Evolutionary conservation across 2,329 filamentous ascomycete species (phyloP).

Genomic region (Trichoderma sp.): DNA sequence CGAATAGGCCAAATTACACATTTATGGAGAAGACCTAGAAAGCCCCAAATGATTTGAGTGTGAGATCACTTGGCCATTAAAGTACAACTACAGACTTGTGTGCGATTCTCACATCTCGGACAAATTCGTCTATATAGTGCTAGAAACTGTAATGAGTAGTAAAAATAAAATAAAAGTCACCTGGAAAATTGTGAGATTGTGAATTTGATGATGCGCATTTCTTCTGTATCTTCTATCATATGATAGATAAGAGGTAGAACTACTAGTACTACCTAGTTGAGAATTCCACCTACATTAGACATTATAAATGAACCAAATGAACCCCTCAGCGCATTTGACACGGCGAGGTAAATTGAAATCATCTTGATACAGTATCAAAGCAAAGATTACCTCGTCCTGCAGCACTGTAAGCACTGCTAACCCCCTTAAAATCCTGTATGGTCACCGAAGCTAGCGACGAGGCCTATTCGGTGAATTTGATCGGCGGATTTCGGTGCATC

Average conservation of each 20-base stretch:
- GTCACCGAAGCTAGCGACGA: neutral
- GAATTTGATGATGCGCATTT: neutral
- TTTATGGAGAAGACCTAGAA: neutral
- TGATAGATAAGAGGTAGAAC: constrained; percentile 58
- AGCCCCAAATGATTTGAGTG: too few species aligned
- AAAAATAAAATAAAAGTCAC: accelerated
- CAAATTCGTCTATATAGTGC: too few species aligned
- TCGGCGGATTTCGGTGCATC: constrained; percentile 11
- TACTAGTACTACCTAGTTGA: neutral
- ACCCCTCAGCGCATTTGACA: neutral
- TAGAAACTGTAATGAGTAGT: neutral
- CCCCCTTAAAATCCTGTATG: neutral
- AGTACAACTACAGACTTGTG: too few species aligned
- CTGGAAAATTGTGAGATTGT: neutral
- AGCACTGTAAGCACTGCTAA: too few species aligned
- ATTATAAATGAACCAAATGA: neutral
- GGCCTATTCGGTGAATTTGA: constrained; percentile 3
- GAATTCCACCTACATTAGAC: neutral
- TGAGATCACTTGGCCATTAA: too few species aligned
- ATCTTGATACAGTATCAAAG: neutral
- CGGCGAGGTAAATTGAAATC: neutral
- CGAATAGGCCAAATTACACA: neutral
- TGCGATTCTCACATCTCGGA: too few species aligned
- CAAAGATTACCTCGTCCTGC: neutral
- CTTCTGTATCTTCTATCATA: constrained; percentile 27